Conservation (phyloP, 768 basidiomycete genomes). For the Neoboletus subvelutipes region DNA sequence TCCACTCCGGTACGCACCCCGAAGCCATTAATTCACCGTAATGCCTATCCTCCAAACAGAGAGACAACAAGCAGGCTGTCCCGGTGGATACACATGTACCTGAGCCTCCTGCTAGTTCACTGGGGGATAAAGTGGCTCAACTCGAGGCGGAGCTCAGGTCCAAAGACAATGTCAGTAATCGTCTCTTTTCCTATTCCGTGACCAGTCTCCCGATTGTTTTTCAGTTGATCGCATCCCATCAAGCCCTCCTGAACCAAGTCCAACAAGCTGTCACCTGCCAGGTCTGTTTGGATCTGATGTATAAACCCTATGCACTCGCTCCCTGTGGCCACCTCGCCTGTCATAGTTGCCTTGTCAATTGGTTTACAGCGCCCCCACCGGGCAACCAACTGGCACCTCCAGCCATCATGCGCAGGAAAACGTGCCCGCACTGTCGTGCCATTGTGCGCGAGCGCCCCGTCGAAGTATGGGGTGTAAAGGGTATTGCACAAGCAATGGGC, state of each 20-base stretch:
- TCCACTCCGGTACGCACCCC: constrained; percentile 15
- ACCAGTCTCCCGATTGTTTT: neutral
- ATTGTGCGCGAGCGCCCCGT: constrained; percentile 45
- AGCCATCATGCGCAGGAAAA: constrained; percentile 38
- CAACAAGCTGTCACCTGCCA: constrained; percentile 72
- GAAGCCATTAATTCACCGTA: neutral
- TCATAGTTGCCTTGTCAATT: constrained; percentile 67
- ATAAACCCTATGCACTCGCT: constrained; percentile 69
- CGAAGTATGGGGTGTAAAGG: constrained; percentile 50
- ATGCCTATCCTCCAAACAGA: constrained; percentile 16
- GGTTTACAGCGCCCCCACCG: constrained; percentile 59
- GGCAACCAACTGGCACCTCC: constrained; percentile 28
- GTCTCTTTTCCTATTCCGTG: neutral
- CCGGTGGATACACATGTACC: neutral
- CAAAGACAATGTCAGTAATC: constrained; percentile 38
- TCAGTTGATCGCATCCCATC: constrained; percentile 53
- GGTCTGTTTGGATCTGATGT: constrained; percentile 73
- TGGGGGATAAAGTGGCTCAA: constrained; percentile 34
- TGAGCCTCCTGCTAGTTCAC: neutral
- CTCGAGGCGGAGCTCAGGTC: constrained; percentile 45
- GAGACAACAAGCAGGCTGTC: neutral
- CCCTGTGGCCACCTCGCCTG: constrained; percentile 78
- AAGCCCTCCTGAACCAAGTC: constrained; percentile 50
- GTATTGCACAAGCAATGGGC: constrained; percentile 43
- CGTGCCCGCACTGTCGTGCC: constrained; percentile 46